These are phyloP conservation scores for Solanum tarijense DNA, from an alignment of 257 asterid species.

Conservation along the genomic window DNA sequence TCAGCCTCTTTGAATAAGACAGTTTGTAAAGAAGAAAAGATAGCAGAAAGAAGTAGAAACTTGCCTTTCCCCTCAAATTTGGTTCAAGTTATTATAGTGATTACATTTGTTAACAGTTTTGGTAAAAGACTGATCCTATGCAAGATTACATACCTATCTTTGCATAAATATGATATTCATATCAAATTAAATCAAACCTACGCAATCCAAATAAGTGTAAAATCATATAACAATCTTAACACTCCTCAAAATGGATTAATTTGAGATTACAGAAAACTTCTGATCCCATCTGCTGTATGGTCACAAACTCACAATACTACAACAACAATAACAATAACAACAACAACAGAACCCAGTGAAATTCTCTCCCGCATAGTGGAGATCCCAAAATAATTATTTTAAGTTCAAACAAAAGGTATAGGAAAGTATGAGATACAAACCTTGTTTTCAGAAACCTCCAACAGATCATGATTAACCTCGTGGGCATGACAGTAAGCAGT, in stretches of 20 bases:
- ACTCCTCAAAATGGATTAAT: neutral
- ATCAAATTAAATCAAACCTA: neutral
- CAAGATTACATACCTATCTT: neutral
- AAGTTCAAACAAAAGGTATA: slow-evolving; percentile 9
- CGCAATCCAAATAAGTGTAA: neutral
- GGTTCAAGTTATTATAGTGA: neutral
- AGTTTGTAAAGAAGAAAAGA: neutral
- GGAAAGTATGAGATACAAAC: slow-evolving; percentile 35
- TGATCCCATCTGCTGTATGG: neutral
- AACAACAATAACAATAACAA: neutral
- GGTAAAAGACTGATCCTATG: neutral
- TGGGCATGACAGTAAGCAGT: slow-evolving; percentile 91
- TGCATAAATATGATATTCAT: neutral
- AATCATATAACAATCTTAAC: neutral
- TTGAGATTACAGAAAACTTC: neutral
- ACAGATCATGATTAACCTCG: slow-evolving; percentile 46
- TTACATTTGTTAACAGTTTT: neutral
- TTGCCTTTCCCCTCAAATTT: neutral
- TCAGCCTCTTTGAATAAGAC: neutral
- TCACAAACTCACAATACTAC: neutral
- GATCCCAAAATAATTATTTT: neutral
- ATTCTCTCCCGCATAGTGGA: neutral
- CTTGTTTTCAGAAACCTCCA: slow-evolving; percentile 73
- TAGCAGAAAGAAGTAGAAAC: neutral
- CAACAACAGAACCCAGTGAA: neutral